Base-by-base conservation (phyloP, 306 rosid genomes). In the Ceratonia siliqua region DNA sequence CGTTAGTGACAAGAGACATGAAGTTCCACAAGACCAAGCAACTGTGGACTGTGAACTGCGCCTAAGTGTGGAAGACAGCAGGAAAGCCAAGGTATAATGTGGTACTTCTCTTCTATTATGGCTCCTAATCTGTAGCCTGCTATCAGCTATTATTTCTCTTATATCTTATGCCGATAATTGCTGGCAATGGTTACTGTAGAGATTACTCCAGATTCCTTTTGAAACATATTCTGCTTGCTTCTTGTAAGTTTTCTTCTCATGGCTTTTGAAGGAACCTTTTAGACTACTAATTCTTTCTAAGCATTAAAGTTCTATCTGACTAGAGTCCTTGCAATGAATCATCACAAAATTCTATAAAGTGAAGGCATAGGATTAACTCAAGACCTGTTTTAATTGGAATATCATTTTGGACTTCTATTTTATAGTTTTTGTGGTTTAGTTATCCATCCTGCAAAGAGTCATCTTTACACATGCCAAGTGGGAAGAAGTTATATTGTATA, bases 31-130 rank as follows among this genome's bases (percentile, higher is more conserved):
- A 25, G n/a, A 27, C 24, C 57, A 15, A 27, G 41, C n/a, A 27
- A n/a, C 6, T 66, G 72, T 66, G 27, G 72, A 66, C 53, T 43
- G 56, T 45, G 72, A 66, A 24, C 72, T 45, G 41, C 24, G 50
- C 25, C n/a, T 66, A 45, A 21, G 9, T 9, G 56, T 66, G 41
- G 35, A 27, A 14, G 72, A 66, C 72, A 66, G 57, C n/a, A 45
- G n/a, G 14, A 18, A 45, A 66, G 25, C 25, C 8, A 8, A 66
- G 72, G 72, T 66, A 45, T 2, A 11, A 41, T 39, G 9, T 14
- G 56, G 42, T 22, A 12, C 72, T 66, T 66, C 53, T 66, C 25
- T 66, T 64, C 13, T 65, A 43, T 65, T 5, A 24, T 63, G 28
- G 35, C 20, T 20, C 12, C 33, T 20, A 5, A 5, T 36, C 9